Evolutionary conservation across 179 eudicot species (phyloP).

Genomic region (Beta corolliflora): DNA sequence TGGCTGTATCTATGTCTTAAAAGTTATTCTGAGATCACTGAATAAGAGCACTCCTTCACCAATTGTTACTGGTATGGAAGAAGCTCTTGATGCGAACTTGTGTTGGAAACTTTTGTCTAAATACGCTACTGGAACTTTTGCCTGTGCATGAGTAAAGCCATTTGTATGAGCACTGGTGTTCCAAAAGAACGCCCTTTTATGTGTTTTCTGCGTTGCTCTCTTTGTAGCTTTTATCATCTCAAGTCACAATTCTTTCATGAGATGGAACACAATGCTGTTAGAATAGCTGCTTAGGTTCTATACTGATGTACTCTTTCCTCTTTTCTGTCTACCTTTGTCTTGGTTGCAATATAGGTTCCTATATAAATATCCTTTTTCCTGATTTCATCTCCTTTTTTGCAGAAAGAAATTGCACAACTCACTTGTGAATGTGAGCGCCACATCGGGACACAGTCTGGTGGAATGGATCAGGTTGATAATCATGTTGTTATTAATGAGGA

Average conservation of each 20-base stretch:
- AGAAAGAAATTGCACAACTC: slow-evolving; percentile 99
- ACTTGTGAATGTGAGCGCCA: slow-evolving; percentile 97
- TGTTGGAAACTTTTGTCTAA: not conserved
- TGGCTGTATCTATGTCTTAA: not conserved
- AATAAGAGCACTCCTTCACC: no score
- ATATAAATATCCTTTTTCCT: not conserved
- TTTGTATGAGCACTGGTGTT: not conserved
- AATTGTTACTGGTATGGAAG: not conserved
- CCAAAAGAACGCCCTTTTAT: not conserved
- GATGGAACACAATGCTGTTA: not conserved
- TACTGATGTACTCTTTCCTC: not conserved
- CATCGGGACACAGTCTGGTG: slow-evolving; percentile 99
- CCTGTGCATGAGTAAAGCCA: not conserved
- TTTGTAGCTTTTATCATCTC: not conserved
- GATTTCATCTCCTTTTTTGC: slow-evolving; percentile 28
- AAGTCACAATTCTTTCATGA: not conserved
- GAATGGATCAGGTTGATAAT: slow-evolving; percentile 91
- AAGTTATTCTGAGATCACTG: no score
- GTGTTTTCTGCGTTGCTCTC: not conserved
- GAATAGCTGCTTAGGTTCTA: not conserved
- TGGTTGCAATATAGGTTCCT: not conserved
- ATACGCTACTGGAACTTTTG: slow-evolving; percentile 8
- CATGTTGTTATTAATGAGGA: not conserved
- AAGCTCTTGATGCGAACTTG: not conserved
- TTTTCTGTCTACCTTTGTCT: slow-evolving; percentile 4